Evolutionary conservation across 345 rosid genomes (phyloP).

Genomic region (Erucastrum elatum): DNA sequence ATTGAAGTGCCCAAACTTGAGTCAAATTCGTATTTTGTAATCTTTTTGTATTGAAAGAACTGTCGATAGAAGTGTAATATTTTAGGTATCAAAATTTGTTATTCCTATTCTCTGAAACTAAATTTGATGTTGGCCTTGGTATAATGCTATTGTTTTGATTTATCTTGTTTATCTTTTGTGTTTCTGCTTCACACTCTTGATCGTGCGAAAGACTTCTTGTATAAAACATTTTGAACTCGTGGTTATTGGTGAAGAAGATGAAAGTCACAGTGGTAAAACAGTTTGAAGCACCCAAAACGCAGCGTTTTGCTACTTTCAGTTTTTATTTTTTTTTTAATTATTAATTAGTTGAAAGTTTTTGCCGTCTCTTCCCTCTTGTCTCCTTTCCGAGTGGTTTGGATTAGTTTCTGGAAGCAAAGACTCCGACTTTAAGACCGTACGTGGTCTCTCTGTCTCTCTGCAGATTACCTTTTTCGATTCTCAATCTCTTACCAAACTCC

Average conservation of each 20-base stretch:
- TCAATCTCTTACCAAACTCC: not conserved
- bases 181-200: conserved; percentile 24
- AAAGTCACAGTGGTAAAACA: not conserved
- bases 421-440: not conserved
- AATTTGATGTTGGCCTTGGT: not conserved
- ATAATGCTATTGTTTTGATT: not conserved
- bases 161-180: not conserved
- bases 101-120: not conserved
- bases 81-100: conserved; percentile 22
- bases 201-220: not conserved
- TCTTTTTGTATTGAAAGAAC: not conserved
- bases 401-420: not conserved
- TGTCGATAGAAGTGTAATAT: conserved; percentile 27
- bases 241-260: not conserved
- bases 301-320: not conserved
- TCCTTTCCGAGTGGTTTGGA: not conserved
- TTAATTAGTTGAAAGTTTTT: too few relatives aligned
- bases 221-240: not conserved
- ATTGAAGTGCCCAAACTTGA: not conserved
- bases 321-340: not conserved
- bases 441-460: conserved; percentile 13
- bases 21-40: conserved; percentile 23
- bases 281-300: conserved; percentile 3
- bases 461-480: conserved; percentile 14
- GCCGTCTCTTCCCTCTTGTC: not conserved